Evolutionary conservation across 2,329 filamentous ascomycete genomes (phyloP).

Genomic region (Fusarium sp.): DNA sequence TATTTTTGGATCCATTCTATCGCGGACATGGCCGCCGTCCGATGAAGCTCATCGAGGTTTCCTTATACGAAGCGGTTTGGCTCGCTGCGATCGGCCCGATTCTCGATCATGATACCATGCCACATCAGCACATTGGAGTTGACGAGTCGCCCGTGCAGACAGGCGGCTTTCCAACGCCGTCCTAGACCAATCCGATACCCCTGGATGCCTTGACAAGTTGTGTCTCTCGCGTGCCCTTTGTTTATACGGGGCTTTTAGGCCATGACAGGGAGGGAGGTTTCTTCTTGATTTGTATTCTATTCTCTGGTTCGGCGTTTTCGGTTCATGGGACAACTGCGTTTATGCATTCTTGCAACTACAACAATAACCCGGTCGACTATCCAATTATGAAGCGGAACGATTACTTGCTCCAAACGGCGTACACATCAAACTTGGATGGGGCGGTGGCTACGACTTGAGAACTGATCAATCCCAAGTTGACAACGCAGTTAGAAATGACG

Average conservation of each 20-base stretch:
- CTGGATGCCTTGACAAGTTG: background rate
- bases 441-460: background rate
- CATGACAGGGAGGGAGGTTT: background rate
- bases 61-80: background rate
- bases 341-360: background rate
- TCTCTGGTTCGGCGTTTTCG: slow-evolving; percentile 24
- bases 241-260: slow-evolving; percentile 21
- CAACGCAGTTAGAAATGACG: slow-evolving; percentile 15
- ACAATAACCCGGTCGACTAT: background rate
- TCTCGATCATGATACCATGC: background rate
- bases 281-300: slow-evolving; percentile 21
- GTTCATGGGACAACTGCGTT: slow-evolving; percentile 14
- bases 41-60: background rate
- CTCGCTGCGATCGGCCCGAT: background rate
- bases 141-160: too few relatives aligned
- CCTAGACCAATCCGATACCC: background rate
- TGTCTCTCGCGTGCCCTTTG: background rate
- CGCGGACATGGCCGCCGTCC: background rate
- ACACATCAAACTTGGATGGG: slow-evolving; percentile 11
- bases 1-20: background rate
- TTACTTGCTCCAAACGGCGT: slow-evolving; percentile 15
- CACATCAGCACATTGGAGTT: background rate
- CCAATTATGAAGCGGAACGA: background rate
- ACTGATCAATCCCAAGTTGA: background rate
- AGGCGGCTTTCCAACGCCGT: slow-evolving; percentile 6